Base-by-base conservation (phyloP, 257 asterid species). In the Salvia rosmarinus region DNA sequence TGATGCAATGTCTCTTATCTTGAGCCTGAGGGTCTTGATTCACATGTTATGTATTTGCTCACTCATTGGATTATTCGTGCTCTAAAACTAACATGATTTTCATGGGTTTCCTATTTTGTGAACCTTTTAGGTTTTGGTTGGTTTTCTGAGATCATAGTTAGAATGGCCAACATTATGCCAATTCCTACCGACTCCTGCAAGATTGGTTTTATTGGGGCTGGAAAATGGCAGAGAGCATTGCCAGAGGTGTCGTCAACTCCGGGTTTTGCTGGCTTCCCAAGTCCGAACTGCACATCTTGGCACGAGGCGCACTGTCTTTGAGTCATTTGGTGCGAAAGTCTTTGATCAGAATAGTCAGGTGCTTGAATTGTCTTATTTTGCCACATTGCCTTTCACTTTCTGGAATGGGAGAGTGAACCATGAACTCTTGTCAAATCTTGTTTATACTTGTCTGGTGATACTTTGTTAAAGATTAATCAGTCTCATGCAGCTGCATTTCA, bases 181-280 rank as follows among this genome's bases (percentile, higher is more conserved):
- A 80, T 89, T 72, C 87, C 89, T 17, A 42, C 71, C 6, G 97
- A 90, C 21, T 73, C 87, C n/a, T 93, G 75, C 89, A 90, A 84
- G 50, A 82, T 94, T 32, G 97, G 98, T 2, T 94, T 94, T 47
- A 82, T 94, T 34, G 98, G 98, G 64, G 98, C 97, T 55, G 98
- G 98, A 0, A 94, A 83, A 77, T 94, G 92, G 96, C 98, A 4
- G 98, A 91, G 79, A 94, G 97, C 87, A 91, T 94, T 60, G 97
- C 96, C 20, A 89, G 91, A 67, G 98, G 97, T 28, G 90, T 89
- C 4, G 89, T 89, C 71, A 84, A 84, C 3, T 94, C 96, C 0
- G 96, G 6, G 35, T 82, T n/a, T 74, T 94, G 78, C 96, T 96
- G 40, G 91, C 95, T 81, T 79, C 90, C 52, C 81, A 84, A 46